Base-by-base conservation (phyloP, 805 yeast genomes). In the Grigorovia yakushimaensis region DNA sequence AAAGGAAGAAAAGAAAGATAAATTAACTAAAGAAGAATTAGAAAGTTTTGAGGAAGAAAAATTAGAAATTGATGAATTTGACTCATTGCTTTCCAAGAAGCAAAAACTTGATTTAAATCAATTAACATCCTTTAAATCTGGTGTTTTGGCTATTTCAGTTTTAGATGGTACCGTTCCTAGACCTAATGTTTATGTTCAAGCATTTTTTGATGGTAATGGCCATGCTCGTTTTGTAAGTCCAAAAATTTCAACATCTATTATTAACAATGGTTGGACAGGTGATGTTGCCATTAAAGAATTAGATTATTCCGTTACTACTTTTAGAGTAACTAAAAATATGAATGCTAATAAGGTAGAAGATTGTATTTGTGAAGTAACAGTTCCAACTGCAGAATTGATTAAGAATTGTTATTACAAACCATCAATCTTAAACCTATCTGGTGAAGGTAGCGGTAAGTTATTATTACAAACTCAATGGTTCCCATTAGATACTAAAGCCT, bases 201-300 rank as follows among this genome's bases (percentile, higher is more conserved):
- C 81, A 0, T 84, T 77, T 62, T 82, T 86, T 56, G 97, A 93
- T 66, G 81, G 78, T 55, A 76, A 71, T 51, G 85, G 88, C 4
- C 80, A 78, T 63, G 72, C 85, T 10, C 77, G 81, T 44, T 83
- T 70, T 59, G 73, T 71, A 4, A 71, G 87, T 42, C 77, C 79
- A 15, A 71, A 70, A 50, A 68, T 84, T 48, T 54, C 56, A 5
- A 55, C 60, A 7, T 61, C 64, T 45, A 54, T 60, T 30, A 50
- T 66, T 20, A 64, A 62, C 42, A 53, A 67, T 21, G 74, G 74
- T 39, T 72, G 75, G 54, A 78, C 84, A 15, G 87, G 88, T 51
- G 96, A 88, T 64, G 81, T 69, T n/a, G 64, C 81, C 53, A 72
- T 89, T 49, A 83, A 81, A 52, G 95, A 89, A 63, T 70, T 89